Evolutionary conservation across 2,329 filamentous ascomycete species (phyloP), one percentile per base, ranked within the genome.

Genomic region (Pyrenochaeta sp.): DNA sequence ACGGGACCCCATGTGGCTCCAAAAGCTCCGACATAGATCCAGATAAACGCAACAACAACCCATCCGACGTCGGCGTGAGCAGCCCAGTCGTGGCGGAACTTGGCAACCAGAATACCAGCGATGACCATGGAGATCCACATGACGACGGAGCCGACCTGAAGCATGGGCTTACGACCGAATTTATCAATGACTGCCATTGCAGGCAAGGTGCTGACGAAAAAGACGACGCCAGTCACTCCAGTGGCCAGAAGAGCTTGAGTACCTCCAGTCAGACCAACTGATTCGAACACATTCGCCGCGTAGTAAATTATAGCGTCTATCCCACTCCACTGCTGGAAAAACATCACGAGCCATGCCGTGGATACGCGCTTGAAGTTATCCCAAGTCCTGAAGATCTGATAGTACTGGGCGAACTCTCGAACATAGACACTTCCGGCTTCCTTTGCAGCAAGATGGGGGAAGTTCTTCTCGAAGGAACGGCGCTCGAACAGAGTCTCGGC

Each of bases 181-280:
- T 74, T 74, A 51, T 86, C 83, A 1, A 81, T 78, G 10, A 80
- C 74, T 15, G 84, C 66, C 46, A 81, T 73, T 0, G 77, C 82
- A 0, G 82, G 81, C 19, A 86, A 75, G 0, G 82, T 82, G 34
- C 79, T 72, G n/a, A 74, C 71, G 14, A 85, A 73, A 62, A 85
- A 85, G 2, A 84, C 65, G 1, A 86, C 74, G 0, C 78, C 81
- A 0, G 81, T 83, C 7, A 86, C 72, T 0, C 83, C 83, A 0
- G 82, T 85, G 1, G 83, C 84, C 2, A 86, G 72, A 54, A 86
- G 83, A 0, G 79, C 79, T 2, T 81, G 74, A 2, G 75, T 77
- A 1, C 72, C 67, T 0, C 77, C 79, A 4, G 75, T 72, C 6
- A 86, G 68, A 0, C 83, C 83, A 2, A 83, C 81, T 45, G 83